A percentile compares a stretch with the other conserved stretches of the same genome.
Evolutionary conservation across 768 basidiomycete species (phyloP).

Genomic region (Lactarius pseudohatsudake): DNA sequence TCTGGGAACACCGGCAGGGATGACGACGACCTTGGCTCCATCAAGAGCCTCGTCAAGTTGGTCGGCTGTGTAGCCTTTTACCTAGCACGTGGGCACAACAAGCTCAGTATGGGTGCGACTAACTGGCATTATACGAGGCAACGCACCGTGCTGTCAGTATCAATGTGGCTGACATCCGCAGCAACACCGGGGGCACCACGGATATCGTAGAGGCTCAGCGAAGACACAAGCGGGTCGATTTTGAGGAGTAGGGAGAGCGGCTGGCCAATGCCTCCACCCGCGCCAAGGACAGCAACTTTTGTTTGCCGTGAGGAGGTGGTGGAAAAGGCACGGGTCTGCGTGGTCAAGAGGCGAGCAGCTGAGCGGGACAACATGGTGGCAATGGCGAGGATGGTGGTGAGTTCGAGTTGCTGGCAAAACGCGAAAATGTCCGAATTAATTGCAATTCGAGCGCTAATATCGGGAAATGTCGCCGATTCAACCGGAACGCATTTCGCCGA

Average conservation of each 20-base stretch:
- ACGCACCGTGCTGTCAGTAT: conserved; percentile 75
- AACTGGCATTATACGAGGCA: conserved; percentile 21
- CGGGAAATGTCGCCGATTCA: conserved; percentile 9
- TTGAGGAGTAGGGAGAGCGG: conserved; percentile 94
- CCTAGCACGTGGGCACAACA: conserved; percentile 42
- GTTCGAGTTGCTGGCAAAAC: conserved; percentile 3
- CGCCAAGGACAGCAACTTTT: conserved; percentile 96
- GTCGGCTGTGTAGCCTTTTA: conserved; percentile 78
- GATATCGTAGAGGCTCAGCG: conserved; percentile 90
- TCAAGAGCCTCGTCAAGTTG: conserved; percentile 88
- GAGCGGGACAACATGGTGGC: conserved; percentile 65
- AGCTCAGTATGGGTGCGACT: not conserved
- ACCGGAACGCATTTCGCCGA: conserved; percentile 11
- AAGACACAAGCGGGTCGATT: conserved; percentile 84
- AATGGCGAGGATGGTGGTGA: conserved; percentile 4
- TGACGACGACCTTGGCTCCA: conserved; percentile 89
- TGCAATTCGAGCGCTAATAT: not conserved
- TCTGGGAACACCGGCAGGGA: conserved; percentile 98
- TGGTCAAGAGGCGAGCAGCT: conserved; percentile 55
- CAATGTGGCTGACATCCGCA: conserved; percentile 94
- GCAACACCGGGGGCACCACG: conserved; percentile 96
- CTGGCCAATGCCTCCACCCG: conserved; percentile 98
- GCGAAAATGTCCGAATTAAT: not conserved
- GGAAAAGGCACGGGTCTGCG: conserved; percentile 69
- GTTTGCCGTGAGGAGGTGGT: conserved; percentile 67